Percentiles rank a stretch among this genome's conserved stretches.
Conservation (phyloP, 2,329 filamentous ascomycete genomes). For the Paecilomyces formosus region DNA sequence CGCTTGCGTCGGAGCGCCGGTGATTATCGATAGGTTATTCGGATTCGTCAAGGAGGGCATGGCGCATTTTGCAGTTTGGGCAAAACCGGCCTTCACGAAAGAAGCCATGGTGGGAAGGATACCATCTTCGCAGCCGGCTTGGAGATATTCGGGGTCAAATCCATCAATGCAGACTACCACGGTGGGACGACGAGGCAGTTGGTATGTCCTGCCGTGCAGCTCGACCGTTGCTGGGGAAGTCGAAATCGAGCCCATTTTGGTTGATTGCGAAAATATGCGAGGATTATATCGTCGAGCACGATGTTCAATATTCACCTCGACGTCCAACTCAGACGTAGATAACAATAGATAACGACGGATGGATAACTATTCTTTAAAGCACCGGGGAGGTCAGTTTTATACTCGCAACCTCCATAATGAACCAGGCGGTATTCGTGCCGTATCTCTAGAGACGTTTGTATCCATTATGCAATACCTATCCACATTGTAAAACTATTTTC, state of each 20-base stretch:
- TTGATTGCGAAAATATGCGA: not conserved
- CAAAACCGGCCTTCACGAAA: conserved; percentile 30
- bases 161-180: conserved; percentile 39
- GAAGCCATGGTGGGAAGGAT: conserved; percentile 26
- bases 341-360: not conserved
- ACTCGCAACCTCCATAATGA: not conserved
- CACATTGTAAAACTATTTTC: not conserved
- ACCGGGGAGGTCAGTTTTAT: not conserved
- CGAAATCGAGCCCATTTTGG: not conserved
- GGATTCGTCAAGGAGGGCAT: conserved; percentile 42
- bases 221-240: not conserved
- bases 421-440: not conserved
- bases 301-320: too few relatives aligned
- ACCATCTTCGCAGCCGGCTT: conserved; percentile 24
- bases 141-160: conserved; percentile 37
- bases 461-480: not conserved
- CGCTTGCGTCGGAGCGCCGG: conserved; percentile 29
- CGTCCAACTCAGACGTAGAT: not conserved
- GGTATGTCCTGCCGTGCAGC: conserved; percentile 11
- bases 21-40: conserved; percentile 41
- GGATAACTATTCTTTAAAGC: too few relatives aligned
- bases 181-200: conserved; percentile 25
- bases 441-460: not conserved
- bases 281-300: not conserved
- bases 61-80: conserved; percentile 28